Conservation (phyloP, 805 yeast species). For the Yamadazyma nakazawae region DNA sequence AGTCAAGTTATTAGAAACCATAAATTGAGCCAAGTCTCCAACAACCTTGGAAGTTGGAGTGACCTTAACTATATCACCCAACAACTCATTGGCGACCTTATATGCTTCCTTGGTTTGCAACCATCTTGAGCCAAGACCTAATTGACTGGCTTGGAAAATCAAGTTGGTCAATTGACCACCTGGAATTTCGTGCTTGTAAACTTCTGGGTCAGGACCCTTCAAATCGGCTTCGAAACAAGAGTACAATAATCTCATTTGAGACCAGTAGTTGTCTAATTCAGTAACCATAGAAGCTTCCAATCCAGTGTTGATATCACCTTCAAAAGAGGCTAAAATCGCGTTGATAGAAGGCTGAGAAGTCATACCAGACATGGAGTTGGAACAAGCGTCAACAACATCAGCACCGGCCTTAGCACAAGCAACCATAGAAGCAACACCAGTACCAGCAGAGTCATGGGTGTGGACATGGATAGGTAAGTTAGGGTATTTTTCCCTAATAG, state of each 20-base stretch:
- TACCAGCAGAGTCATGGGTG: slow-evolving; percentile 99
- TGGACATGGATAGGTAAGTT: slow-evolving; percentile 96
- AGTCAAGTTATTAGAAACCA: slow-evolving; percentile 91
- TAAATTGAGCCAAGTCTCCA: slow-evolving; percentile 99
- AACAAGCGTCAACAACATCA: slow-evolving; percentile 95
- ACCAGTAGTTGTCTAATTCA: slow-evolving; percentile 94
- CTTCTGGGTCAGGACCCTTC: slow-evolving; percentile 99
- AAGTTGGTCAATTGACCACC: slow-evolving; percentile 99
- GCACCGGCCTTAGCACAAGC: slow-evolving; percentile 96
- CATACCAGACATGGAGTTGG: slow-evolving; percentile 97
- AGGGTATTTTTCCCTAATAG: slow-evolving; percentile 84
- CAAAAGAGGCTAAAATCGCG: slow-evolving; percentile 88
- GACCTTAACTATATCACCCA: slow-evolving; percentile 97
- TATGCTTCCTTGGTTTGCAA: slow-evolving; percentile 92
- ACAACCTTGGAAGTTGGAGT: slow-evolving; percentile 99
- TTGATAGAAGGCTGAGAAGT: slow-evolving; percentile 97
- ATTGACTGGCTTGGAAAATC: slow-evolving; percentile 98
- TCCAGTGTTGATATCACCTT: slow-evolving; percentile 78
- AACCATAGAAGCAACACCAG: slow-evolving; percentile 96
- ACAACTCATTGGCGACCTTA: slow-evolving; percentile 80
- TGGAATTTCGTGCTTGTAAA: slow-evolving; percentile 96
- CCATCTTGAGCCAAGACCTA: slow-evolving; percentile 97
- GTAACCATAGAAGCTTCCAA: slow-evolving; percentile 65
- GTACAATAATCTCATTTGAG: slow-evolving; percentile 94
- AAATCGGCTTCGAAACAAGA: slow-evolving; percentile 97